phyloP scores from a whole-genome alignment of 2,329 filamentous ascomycete genomes.

The Scortechinia acanthostroma region DNA sequence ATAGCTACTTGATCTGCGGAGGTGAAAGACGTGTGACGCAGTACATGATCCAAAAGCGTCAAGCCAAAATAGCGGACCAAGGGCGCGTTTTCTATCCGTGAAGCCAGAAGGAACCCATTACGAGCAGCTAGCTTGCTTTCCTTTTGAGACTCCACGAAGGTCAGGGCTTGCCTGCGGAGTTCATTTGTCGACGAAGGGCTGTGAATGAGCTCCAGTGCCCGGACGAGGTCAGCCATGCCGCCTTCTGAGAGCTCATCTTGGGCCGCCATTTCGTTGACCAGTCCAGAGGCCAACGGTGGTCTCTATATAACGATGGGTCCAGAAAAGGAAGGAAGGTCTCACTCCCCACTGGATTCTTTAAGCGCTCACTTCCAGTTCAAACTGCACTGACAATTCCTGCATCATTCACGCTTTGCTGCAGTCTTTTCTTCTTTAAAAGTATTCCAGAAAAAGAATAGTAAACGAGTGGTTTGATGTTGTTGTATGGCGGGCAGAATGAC shows the following conservation, averaged over 20 bases:
- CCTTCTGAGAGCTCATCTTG: background rate
- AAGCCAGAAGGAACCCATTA: constrained; percentile 77
- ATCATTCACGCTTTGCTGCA: background rate
- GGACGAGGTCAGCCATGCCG: constrained; percentile 1
- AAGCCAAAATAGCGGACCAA: constrained; percentile 90
- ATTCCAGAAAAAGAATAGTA: background rate
- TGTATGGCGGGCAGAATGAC: too few species aligned
- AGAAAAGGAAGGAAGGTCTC: too few species aligned
- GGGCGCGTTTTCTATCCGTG: constrained; percentile 66
- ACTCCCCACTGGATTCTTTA: background rate
- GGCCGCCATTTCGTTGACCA: background rate
- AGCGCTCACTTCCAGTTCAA: background rate
- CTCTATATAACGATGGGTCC: too few species aligned
- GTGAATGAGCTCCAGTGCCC: constrained; percentile 80
- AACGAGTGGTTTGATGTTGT: too few species aligned
- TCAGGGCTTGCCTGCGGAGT: constrained; percentile 73
- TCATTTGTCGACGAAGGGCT: constrained; percentile 74
- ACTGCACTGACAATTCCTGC: background rate
- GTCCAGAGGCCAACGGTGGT: background rate
- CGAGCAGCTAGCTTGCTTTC: constrained; percentile 70
- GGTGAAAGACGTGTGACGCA: constrained; percentile 77
- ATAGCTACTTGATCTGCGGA: constrained; percentile 57
- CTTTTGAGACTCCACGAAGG: constrained; percentile 82
- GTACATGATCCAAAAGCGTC: constrained; percentile 81
- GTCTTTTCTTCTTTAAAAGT: background rate